Percentiles rank a stretch among this genome's conserved stretches.
These are phyloP conservation scores for Setaria italica DNA, from an alignment of 202 grass and related monocot species.

Conservation along the genomic window DNA sequence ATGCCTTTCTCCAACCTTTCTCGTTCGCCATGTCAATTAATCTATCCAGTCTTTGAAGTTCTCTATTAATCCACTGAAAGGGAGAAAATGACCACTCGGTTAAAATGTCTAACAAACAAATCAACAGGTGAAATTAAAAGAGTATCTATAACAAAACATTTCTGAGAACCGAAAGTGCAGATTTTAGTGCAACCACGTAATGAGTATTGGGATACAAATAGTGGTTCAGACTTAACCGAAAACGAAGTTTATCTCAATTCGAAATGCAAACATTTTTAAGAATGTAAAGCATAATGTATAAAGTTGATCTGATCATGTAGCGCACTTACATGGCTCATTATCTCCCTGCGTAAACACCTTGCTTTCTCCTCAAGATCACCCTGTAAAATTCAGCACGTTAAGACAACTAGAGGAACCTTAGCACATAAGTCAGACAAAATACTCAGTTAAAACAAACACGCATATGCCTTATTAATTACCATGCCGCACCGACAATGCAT, in stretches of 20 bases:
- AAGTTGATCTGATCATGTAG: slow-evolving; percentile 18
- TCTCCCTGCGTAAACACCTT: slow-evolving; percentile 66
- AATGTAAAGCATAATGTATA: not conserved
- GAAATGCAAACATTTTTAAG: not conserved
- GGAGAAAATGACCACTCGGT: slow-evolving; percentile 5
- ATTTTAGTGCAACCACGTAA: slow-evolving; percentile 4
- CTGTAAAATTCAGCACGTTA: slow-evolving; percentile 59
- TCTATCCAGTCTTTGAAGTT: slow-evolving; percentile 67
- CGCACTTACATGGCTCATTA: slow-evolving; percentile 78
- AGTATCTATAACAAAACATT: slow-evolving; percentile 19
- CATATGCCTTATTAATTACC: not conserved
- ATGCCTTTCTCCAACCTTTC: slow-evolving; percentile 83
- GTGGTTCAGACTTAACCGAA: not conserved
- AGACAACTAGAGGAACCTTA: slow-evolving; percentile 8
- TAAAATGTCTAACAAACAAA: slow-evolving; percentile 24
- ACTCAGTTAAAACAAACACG: slow-evolving; percentile 38
- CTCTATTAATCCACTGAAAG: slow-evolving; percentile 82
- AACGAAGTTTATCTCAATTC: not conserved
- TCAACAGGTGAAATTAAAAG: slow-evolving; percentile 22
- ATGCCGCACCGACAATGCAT: not conserved
- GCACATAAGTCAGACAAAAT: not conserved
- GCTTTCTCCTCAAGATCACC: slow-evolving; percentile 77
- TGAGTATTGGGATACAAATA: not conserved
- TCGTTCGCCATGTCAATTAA: slow-evolving; percentile 71
- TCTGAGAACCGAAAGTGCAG: slow-evolving; percentile 16